These are phyloP conservation scores for Rhodotorula sp. DNA, from an alignment of 1,284 basidiomycete species.

Conservation along the genomic window DNA sequence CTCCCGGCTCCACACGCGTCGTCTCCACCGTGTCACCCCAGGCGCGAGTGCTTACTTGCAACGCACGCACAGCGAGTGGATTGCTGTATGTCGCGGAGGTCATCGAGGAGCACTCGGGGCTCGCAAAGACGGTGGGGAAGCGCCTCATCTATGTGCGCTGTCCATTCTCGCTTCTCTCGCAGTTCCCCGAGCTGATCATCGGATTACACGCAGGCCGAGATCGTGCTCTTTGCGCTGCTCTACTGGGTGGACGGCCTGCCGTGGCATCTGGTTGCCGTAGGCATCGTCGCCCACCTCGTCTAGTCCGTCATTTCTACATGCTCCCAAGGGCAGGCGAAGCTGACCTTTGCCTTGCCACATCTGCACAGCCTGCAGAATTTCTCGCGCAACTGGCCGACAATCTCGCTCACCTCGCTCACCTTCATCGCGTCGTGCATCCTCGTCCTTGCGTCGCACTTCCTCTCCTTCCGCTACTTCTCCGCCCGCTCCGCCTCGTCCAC, in stretches of 20 bases:
- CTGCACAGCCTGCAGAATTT: slow-evolving; percentile 67
- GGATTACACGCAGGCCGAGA: slow-evolving; percentile 62
- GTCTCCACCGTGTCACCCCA: slow-evolving; percentile 13
- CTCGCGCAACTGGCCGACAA: slow-evolving; percentile 80
- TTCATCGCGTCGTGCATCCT: slow-evolving; percentile 81
- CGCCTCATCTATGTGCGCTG: slow-evolving; percentile 72
- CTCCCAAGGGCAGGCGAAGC: background rate
- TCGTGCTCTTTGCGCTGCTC: slow-evolving; percentile 72
- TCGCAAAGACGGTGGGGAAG: slow-evolving; percentile 76
- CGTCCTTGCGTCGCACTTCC: slow-evolving; percentile 84
- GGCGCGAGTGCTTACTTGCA: background rate
- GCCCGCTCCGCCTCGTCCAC: slow-evolving; percentile 54
- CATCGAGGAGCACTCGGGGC: slow-evolving; percentile 84
- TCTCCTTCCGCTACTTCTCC: slow-evolving; percentile 93
- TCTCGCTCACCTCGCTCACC: slow-evolving; percentile 76
- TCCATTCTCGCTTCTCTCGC: slow-evolving; percentile 3
- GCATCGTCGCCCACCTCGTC: slow-evolving; percentile 75
- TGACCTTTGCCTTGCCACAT: background rate
- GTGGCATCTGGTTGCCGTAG: slow-evolving; percentile 68
- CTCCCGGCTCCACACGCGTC: slow-evolving; percentile 7
- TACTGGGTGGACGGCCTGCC: slow-evolving; percentile 79
- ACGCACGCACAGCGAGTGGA: slow-evolving; percentile 69
- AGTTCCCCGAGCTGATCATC: background rate
- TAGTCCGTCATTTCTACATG: slow-evolving; percentile 55
- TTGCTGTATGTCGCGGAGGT: slow-evolving; percentile 79